Evolutionary conservation across 1,284 basidiomycete genomes (phyloP).

Genomic region (Boletus subluridellus): DNA sequence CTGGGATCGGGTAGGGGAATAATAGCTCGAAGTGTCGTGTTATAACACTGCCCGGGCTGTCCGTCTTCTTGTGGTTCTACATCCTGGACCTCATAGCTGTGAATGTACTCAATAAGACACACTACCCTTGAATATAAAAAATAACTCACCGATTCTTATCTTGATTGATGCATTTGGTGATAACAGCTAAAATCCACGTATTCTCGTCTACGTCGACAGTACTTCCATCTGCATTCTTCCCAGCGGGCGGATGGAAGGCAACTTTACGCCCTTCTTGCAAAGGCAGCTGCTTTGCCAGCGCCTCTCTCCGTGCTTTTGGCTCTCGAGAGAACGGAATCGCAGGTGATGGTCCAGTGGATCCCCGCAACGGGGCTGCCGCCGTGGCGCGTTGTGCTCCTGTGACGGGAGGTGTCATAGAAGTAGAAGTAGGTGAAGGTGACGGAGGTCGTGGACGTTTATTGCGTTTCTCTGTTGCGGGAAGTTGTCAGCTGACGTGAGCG

Average conservation of each 20-base stretch:
- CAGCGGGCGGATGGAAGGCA: constrained; percentile 66
- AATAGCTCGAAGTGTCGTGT: constrained; percentile 62
- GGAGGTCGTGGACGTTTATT: constrained; percentile 67
- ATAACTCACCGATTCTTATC: constrained; percentile 58
- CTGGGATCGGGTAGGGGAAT: constrained; percentile 74
- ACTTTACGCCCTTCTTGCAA: constrained; percentile 71
- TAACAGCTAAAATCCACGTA: constrained; percentile 76
- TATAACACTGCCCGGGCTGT: constrained; percentile 66
- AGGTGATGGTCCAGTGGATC: constrained; percentile 58
- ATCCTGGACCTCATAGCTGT: constrained; percentile 78
- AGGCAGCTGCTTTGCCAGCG: constrained; percentile 57
- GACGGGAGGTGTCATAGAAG: constrained; percentile 37
- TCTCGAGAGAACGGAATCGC: constrained; percentile 58
- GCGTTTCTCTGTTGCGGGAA: constrained; percentile 54
- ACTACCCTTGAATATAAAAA: neutral
- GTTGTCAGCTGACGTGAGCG: neutral
- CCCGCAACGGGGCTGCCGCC: constrained; percentile 42
- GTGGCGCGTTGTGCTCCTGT: constrained; percentile 43
- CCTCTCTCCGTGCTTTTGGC: constrained; percentile 60
- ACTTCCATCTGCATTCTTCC: constrained; percentile 46
- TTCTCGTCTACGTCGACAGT: constrained; percentile 59
- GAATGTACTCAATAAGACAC: constrained; percentile 8
- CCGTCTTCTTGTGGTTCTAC: constrained; percentile 75
- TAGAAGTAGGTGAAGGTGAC: constrained; percentile 56
- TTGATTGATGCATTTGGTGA: constrained; percentile 63